Percentiles rank a stretch among this genome's conserved stretches.
Conservation (phyloP, 1,284 basidiomycete genomes). For the Irpex lacteus region DNA sequence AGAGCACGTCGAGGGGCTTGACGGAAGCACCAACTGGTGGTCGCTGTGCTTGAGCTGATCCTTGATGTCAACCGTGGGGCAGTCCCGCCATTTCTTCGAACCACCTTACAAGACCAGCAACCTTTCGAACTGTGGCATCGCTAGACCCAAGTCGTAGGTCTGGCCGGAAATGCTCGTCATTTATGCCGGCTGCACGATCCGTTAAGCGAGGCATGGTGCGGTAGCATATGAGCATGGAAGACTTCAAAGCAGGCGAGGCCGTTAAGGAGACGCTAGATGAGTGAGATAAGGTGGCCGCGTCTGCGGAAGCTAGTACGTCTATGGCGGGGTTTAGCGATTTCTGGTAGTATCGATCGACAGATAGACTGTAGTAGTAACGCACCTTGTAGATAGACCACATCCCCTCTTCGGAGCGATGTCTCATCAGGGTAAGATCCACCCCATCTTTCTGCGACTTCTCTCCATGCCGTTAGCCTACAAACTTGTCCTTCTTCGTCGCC, state of each 20-base stretch:
- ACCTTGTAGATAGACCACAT: constrained; percentile 68
- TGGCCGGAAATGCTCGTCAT: constrained; percentile 61
- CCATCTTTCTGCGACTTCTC: constrained; percentile 70
- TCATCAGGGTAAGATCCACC: constrained; percentile 32
- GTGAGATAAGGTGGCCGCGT: constrained; percentile 21
- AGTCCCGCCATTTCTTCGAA: constrained; percentile 67
- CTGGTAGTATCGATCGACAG: not conserved
- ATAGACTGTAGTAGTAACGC: constrained; percentile 27
- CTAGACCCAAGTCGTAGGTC: constrained; percentile 68
- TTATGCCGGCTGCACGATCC: constrained; percentile 29
- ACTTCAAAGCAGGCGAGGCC: constrained; percentile 62
- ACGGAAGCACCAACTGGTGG: not conserved
- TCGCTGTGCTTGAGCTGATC: not conserved
- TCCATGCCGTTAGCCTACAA: constrained; percentile 72
- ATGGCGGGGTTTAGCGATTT: not conserved
- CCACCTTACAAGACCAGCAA: constrained; percentile 65
- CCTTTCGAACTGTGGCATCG: constrained; percentile 64
- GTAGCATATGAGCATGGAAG: constrained; percentile 65
- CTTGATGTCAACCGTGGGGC: constrained; percentile 13
- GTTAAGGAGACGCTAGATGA: constrained; percentile 44
- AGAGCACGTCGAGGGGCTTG: too few relatives aligned
- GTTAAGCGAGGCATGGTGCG: constrained; percentile 60
- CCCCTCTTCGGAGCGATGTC: constrained; percentile 57
- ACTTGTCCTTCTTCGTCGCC: constrained; percentile 65
- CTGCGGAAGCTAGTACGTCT: constrained; percentile 29